Evolutionary conservation across 495 filamentous ascomycete genomes (phyloP).

Genomic region (Penicillium paradoxum): DNA sequence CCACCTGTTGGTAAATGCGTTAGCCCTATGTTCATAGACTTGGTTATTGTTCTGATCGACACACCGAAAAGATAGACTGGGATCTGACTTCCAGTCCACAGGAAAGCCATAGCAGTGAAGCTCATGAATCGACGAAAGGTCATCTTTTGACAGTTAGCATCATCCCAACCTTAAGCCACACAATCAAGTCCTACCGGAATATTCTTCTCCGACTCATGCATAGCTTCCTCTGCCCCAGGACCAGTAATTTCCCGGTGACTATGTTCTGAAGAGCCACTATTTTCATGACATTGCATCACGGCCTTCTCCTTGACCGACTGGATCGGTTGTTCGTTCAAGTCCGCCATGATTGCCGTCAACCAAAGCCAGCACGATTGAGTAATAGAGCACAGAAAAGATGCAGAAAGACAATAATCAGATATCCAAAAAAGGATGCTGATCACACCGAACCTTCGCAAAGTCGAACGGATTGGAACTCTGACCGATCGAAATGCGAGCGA

Average conservation of each 20-base stretch:
- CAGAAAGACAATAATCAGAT: not conserved
- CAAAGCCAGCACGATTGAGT: not conserved
- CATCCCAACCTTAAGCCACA: not conserved
- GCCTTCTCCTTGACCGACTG: conserved; percentile 27
- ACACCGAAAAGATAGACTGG: conserved; percentile 58
- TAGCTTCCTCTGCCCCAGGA: conserved; percentile 13
- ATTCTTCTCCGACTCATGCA: conserved; percentile 21
- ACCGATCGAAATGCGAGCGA: not conserved
- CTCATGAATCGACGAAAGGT: conserved; percentile 53
- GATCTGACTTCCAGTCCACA: conserved; percentile 63
- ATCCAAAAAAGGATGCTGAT: not conserved
- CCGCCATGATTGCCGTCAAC: conserved; percentile 13
- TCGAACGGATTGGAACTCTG: not conserved
- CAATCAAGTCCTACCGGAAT: conserved; percentile 8
- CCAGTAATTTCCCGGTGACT: conserved; percentile 26
- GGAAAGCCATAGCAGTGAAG: conserved; percentile 58
- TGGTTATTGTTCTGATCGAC: not conserved
- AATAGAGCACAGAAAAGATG: not conserved
- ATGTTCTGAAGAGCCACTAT: conserved; percentile 14
- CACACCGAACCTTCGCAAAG: not conserved
- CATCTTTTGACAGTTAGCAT: conserved; percentile 40
- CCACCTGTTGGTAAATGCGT: conserved; percentile 33
- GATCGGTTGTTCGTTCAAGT: conserved; percentile 14
- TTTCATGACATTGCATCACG: conserved; percentile 9
- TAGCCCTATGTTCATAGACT: not conserved